A percentile compares a stretch with the other conserved stretches of the same genome.
Evolutionary conservation across 2,329 filamentous ascomycete genomes (phyloP).

Genomic region (Ophiostoma himal-ulmi): DNA sequence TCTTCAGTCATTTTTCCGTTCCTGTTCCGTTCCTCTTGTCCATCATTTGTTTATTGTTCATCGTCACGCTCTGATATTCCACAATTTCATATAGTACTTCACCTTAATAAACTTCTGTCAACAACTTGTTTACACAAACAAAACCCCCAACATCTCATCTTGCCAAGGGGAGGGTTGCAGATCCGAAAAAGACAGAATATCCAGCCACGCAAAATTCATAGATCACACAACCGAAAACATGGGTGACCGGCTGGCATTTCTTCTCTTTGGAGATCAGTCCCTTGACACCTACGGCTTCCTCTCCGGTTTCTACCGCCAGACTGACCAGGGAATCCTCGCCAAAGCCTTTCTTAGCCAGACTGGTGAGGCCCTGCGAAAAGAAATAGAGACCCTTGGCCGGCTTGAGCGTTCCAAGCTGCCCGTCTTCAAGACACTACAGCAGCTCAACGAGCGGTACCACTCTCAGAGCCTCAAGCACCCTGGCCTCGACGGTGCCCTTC

Average conservation of each 20-base stretch:
- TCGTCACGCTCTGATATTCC: neutral
- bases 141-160: neutral
- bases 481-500: conserved; percentile 58
- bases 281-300: conserved; percentile 60
- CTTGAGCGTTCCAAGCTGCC: conserved; percentile 55
- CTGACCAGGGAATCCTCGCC: conserved; percentile 47
- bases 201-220: conserved; percentile 14
- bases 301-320: conserved; percentile 46
- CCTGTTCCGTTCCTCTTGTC: neutral
- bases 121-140: neutral
- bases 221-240: neutral
- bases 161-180: conserved; percentile 1
- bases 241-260: conserved; percentile 43
- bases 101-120: neutral
- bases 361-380: conserved; percentile 52
- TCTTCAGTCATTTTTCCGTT: neutral
- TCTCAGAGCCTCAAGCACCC: conserved; percentile 51
- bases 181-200: neutral
- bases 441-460: conserved; percentile 61
- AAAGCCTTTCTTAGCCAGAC: conserved; percentile 57
- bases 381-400: conserved; percentile 52
- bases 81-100: neutral
- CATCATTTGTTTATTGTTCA: neutral
- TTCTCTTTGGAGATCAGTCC: conserved; percentile 68
- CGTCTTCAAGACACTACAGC: conserved; percentile 55